Evolutionary conservation across 768 basidiomycete species (phyloP).

Genomic region (Mycena chlorophos): DNA sequence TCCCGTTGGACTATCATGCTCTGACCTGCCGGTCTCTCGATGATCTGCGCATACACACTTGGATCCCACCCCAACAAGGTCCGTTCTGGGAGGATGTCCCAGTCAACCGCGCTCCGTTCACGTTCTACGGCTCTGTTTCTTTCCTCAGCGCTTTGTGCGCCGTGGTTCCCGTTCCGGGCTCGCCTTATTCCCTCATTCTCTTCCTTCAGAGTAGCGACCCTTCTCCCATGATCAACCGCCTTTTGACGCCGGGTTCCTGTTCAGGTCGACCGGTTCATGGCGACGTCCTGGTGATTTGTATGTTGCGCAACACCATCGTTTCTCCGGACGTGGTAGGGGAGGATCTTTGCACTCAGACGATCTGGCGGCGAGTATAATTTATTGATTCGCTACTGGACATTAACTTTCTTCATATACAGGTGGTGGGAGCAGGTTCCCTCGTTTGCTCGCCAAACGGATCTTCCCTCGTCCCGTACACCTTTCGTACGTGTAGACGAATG

Average conservation of each 20-base stretch:
- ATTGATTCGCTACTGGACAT: neutral
- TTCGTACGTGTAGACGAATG: too few relatives aligned
- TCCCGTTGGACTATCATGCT: neutral
- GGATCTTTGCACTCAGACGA: neutral
- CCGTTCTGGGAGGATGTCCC: neutral
- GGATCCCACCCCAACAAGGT: neutral
- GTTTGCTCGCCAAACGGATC: too few relatives aligned
- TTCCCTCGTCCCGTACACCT: too few relatives aligned
- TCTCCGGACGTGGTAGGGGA: neutral
- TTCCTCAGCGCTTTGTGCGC: neutral
- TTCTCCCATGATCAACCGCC: neutral
- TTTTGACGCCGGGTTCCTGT: neutral
- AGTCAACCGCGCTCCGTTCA: neutral
- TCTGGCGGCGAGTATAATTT: neutral
- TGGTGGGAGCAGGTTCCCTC: too few relatives aligned
- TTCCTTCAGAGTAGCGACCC: neutral
- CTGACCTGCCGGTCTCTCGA: neutral
- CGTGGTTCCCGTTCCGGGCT: neutral
- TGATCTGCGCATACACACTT: neutral
- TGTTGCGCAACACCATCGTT: neutral
- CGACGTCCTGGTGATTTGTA: neutral
- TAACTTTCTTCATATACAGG: neutral
- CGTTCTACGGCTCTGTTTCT: neutral
- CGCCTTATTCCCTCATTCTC: neutral
- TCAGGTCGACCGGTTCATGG: neutral